Percentiles rank a stretch among this genome's conserved stretches.
These are phyloP conservation scores for Daldinia sp. DNA, from an alignment of 2,329 filamentous ascomycete genomes.

Conservation along the genomic window DNA sequence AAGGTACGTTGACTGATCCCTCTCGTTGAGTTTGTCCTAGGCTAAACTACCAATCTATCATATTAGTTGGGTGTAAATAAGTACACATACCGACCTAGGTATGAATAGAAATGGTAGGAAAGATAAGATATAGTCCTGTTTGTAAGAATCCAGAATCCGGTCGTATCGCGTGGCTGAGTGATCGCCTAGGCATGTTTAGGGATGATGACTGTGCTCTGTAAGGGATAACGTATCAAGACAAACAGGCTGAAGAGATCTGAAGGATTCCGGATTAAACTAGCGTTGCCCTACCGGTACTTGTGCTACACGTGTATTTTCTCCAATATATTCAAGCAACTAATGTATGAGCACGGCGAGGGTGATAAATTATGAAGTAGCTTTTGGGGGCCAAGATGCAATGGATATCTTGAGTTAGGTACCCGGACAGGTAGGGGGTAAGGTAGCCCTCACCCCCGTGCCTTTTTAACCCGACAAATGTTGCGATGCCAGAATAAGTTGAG, in stretches of 20 bases:
- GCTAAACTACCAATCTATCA: slow-evolving; percentile 4
- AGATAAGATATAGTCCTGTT: neutral
- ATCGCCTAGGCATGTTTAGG: neutral
- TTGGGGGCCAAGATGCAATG: neutral
- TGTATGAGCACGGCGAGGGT: neutral
- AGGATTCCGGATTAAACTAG: slow-evolving; percentile 4
- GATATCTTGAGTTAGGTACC: no score
- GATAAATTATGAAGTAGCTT: neutral
- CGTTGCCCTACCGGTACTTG: slow-evolving; percentile 10
- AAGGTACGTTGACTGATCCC: slow-evolving; percentile 9
- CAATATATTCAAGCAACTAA: no score
- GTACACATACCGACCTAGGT: neutral
- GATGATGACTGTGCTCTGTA: no score
- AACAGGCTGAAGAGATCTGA: neutral
- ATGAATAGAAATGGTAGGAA: neutral
- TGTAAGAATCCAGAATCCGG: slow-evolving; percentile 3
- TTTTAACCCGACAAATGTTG: neutral
- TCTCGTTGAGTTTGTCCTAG: slow-evolving; percentile 1
- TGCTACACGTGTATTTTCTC: neutral
- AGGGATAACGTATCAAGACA: neutral
- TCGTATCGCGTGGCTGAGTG: neutral
- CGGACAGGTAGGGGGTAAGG: no score
- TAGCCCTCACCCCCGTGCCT: slow-evolving; percentile 6
- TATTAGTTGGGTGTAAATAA: neutral
- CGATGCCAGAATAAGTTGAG: slow-evolving; percentile 5